Evolutionary conservation across 306 rosid species (phyloP).

Genomic region (Amphicarpaea edgeworthii): DNA sequence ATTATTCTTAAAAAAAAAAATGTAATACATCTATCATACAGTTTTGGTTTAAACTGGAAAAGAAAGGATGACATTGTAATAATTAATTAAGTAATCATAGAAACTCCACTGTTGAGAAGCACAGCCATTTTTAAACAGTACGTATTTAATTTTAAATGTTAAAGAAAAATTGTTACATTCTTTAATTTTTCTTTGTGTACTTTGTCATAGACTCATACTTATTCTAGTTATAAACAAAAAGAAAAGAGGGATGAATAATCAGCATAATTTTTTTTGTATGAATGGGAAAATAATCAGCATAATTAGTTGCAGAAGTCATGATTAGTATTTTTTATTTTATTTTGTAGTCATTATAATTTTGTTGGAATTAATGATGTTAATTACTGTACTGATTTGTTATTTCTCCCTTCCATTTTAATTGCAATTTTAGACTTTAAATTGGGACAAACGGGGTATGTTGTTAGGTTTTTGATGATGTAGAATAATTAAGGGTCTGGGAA

Average conservation of each 20-base stretch:
- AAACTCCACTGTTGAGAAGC: neutral
- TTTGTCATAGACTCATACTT: neutral
- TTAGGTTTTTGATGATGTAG: constrained; percentile 25
- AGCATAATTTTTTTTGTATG: no score
- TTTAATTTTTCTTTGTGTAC: neutral
- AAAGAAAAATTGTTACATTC: neutral
- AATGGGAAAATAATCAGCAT: no score
- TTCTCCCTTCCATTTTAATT: no score
- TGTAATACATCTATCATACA: neutral
- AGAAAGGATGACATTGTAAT: neutral
- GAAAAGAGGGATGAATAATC: neutral
- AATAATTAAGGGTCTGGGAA: constrained; percentile 19
- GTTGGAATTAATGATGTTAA: constrained; percentile 3
- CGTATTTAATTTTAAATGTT: neutral
- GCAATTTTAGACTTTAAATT: no score
- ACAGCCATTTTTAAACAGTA: neutral
- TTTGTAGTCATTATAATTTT: neutral
- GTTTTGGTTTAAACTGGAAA: neutral
- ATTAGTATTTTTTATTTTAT: neutral
- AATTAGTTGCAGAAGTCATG: neutral
- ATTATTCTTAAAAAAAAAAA: neutral
- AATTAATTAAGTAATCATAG: neutral
- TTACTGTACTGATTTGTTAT: no score
- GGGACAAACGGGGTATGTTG: neutral
- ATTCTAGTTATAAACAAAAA: neutral